Evolutionary conservation across 805 yeast genomes (phyloP), one percentile per base, ranked within the genome.

Genomic region (Candida qinlingensis): DNA sequence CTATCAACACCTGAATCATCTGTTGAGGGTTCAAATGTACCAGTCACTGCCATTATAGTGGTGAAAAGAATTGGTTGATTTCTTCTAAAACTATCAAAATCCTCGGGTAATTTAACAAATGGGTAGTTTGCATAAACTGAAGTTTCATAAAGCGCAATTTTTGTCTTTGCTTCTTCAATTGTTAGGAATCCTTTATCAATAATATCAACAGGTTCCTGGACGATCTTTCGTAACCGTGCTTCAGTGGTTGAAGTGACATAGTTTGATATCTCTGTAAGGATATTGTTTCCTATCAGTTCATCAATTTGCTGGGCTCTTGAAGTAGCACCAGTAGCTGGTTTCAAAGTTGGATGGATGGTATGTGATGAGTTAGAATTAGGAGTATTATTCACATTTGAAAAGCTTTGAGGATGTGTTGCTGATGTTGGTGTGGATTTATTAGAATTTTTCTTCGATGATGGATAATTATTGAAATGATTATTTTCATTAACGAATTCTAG

Each of bases 11-110:
- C 67, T 1, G 61, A 53, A 30, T 61, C 58, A 9, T 44, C 44
- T 2, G 50, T 48, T 13, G 60, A 52, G 6, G 62, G 60, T 53
- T 72, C 65, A 9, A 74, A 65, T 28, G 75, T 62, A 1, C 85
- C 77, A 1, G 86, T 70, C 10, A 81, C 72, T 3, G 87, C 75
- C 75, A 89, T 76, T 12, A 89, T 68, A 0, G 85, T 72, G 37
- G 81, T 74, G 55, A 88, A 79, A 41, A 89, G 63, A 26, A 77
- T 72, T 2, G 95, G 96, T 39, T 73, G 73, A 1, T 73, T 65
- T 11, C 62, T 59, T 42, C 82, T 70, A 45, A 89, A 57, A 12
- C 69, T 69, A 7, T 75, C 79, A 27, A 71, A 53, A 12, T 69
- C 67, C 0, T 62, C 63, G 0, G 81, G 77, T 3, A 87, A 62